Percentiles rank a stretch among this genome's conserved stretches.
Conservation (phyloP, 2,329 filamentous ascomycete genomes). For the Arthrocladium fulminans region DNA sequence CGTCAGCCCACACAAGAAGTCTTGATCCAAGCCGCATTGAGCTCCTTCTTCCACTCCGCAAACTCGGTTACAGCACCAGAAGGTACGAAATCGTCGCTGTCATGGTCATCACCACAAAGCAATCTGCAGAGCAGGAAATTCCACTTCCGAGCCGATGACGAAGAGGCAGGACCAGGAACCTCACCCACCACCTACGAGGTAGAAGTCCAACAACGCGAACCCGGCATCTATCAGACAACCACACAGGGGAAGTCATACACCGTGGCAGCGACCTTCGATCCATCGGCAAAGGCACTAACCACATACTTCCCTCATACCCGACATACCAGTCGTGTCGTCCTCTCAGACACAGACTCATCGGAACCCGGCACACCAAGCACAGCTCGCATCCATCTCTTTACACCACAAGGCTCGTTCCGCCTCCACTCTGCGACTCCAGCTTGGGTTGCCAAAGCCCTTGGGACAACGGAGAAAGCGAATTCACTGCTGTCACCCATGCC, state of each 20-base stretch:
- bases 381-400: slow-evolving; percentile 65
- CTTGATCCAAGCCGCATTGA: slow-evolving; percentile 78
- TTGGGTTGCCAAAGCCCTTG: slow-evolving; percentile 83
- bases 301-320: slow-evolving; percentile 76
- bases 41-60: slow-evolving; percentile 44
- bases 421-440: slow-evolving; percentile 51
- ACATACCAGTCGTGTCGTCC: slow-evolving; percentile 67
- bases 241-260: slow-evolving; percentile 34
- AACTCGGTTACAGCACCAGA: neutral
- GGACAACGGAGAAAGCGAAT: slow-evolving; percentile 68
- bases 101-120: slow-evolving; percentile 18
- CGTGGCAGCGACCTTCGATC: slow-evolving; percentile 41
- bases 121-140: slow-evolving; percentile 22
- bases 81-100: slow-evolving; percentile 9
- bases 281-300: slow-evolving; percentile 46
- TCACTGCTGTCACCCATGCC: slow-evolving; percentile 93
- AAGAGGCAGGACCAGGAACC: slow-evolving; percentile 17
- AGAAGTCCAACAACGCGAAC: slow-evolving; percentile 44
- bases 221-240: slow-evolving; percentile 41
- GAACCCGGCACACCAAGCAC: slow-evolving; percentile 24
- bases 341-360: slow-evolving; percentile 11
- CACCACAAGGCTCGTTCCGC: slow-evolving; percentile 51
- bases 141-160: slow-evolving; percentile 18
- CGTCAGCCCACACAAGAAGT: slow-evolving; percentile 58
- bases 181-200: slow-evolving; percentile 28